Percentiles rank a stretch among this genome's conserved stretches.
phyloP scores from a whole-genome alignment of 805 yeast species.

The Sungouiella blattae region DNA sequence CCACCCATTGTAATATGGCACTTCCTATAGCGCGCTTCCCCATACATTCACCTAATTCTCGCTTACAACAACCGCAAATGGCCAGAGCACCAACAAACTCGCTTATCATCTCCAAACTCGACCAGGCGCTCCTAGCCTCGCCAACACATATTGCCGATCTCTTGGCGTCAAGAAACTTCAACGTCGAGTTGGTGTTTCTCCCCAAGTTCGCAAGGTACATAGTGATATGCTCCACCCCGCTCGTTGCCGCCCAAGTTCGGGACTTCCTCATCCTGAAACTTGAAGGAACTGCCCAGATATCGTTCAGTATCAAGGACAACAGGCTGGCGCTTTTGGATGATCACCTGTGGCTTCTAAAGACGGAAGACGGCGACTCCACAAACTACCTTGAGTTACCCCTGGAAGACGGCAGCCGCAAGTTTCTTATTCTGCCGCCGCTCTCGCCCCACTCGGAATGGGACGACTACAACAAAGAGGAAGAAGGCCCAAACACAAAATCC shows the following conservation, averaged over 20 bases:
- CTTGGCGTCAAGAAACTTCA: constrained; percentile 20
- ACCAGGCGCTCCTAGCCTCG: constrained; percentile 18
- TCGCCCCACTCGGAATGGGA: constrained; percentile 46
- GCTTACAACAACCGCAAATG: too few species aligned
- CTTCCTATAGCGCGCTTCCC: too few species aligned
- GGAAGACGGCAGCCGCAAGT: constrained; percentile 34
- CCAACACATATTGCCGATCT: constrained; percentile 25
- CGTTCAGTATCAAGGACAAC: constrained; percentile 36
- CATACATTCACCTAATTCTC: too few species aligned
- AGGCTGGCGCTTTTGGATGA: constrained; percentile 10
- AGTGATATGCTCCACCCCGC: constrained; percentile 26
- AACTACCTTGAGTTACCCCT: constrained; percentile 40
- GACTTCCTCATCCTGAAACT: constrained; percentile 12
- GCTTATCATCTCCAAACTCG: constrained; percentile 30
- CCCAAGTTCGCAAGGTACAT: constrained; percentile 32
- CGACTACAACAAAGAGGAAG: constrained; percentile 39
- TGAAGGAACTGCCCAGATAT: constrained; percentile 16
- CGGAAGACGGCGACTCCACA: constrained; percentile 6
- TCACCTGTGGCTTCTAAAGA: constrained; percentile 12
- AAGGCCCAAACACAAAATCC: constrained; percentile 36
- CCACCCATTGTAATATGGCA: too few species aligned
- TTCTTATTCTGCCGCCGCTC: constrained; percentile 43
- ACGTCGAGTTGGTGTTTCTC: constrained; percentile 32
- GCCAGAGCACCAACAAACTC: constrained; percentile 24
- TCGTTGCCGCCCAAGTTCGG: constrained; percentile 20